Evolutionary conservation across 352 stramenopile species (phyloP).

Genomic region (Globisporangium takayamanum): DNA sequence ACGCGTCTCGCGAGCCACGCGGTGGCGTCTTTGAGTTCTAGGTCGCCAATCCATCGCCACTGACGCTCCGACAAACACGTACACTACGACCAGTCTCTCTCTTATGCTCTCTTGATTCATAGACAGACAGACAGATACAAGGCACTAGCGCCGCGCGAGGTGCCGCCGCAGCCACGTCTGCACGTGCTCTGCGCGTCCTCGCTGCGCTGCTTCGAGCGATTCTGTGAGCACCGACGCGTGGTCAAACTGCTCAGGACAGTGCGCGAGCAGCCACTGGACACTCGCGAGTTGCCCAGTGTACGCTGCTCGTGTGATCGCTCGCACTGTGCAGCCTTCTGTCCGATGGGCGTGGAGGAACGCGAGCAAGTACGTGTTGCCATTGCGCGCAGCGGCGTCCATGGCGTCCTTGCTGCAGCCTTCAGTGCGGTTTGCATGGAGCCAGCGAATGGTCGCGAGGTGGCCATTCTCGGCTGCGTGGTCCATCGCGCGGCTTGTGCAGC

Average conservation of each 20-base stretch:
- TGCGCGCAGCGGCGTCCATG: conserved; percentile 36
- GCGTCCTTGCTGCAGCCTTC: conserved; percentile 37
- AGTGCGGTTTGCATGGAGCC: conserved; percentile 27
- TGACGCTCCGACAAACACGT: neutral
- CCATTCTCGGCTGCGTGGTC: conserved; percentile 38
- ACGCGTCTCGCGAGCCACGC: neutral
- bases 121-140: neutral
- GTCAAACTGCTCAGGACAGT: conserved; percentile 21
- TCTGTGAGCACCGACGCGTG: conserved; percentile 9
- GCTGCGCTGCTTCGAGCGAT: conserved; percentile 16
- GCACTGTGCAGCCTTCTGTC: conserved; percentile 21
- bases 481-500: conserved; percentile 37
- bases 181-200: conserved; percentile 27
- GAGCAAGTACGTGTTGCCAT: conserved; percentile 32
- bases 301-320: conserved; percentile 21
- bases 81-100: neutral
- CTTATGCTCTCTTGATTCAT: neutral
- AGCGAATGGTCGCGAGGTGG: conserved; percentile 29
- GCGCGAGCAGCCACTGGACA: conserved; percentile 25
- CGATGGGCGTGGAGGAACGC: conserved; percentile 24
- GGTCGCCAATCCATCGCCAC: neutral
- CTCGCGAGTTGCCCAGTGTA: conserved; percentile 28
- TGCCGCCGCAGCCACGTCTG: conserved; percentile 18
- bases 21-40: conserved; percentile 12
- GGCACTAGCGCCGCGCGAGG: conserved; percentile 5